Percentiles rank a stretch among this genome's conserved stretches.
These are phyloP conservation scores for Phaeosphaeriaceae sp. DNA, from an alignment of 2,329 filamentous ascomycete genomes.

Conservation along the genomic window DNA sequence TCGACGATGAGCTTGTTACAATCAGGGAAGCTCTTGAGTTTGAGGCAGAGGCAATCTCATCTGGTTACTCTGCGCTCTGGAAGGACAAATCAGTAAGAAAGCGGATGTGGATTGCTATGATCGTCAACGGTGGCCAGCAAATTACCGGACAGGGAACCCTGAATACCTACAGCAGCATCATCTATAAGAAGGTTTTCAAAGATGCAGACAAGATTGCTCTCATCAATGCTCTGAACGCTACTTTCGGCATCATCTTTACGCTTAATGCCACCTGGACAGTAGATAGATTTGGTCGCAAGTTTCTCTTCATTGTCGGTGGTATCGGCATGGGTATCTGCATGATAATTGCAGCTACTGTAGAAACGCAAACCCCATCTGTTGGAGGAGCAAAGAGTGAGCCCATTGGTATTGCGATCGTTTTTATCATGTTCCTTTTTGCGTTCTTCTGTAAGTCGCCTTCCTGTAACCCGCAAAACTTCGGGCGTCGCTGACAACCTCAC, in stretches of 20 bases:
- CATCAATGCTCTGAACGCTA: slow-evolving; percentile 77
- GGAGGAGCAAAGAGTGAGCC: slow-evolving; percentile 62
- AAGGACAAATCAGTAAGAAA: slow-evolving; percentile 72
- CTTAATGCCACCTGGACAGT: slow-evolving; percentile 76
- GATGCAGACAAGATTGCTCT: slow-evolving; percentile 64
- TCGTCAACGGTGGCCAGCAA: slow-evolving; percentile 74
- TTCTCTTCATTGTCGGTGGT: slow-evolving; percentile 71
- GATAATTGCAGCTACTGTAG: slow-evolving; percentile 67
- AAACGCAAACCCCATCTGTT: slow-evolving; percentile 63
- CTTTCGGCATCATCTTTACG: slow-evolving; percentile 74
- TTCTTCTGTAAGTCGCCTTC: slow-evolving; percentile 60
- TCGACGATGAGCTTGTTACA: slow-evolving; percentile 68
- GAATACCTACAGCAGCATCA: slow-evolving; percentile 75
- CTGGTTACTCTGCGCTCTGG: slow-evolving; percentile 70
- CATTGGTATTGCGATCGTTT: slow-evolving; percentile 72
- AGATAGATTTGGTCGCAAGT: slow-evolving; percentile 73
- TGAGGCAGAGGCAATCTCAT: slow-evolving; percentile 71
- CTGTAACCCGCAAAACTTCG: background rate
- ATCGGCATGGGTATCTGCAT: slow-evolving; percentile 74
- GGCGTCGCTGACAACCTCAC: slow-evolving; percentile 28
- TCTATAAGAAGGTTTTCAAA: slow-evolving; percentile 74
- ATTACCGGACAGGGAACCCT: slow-evolving; percentile 75
- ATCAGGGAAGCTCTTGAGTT: slow-evolving; percentile 74
- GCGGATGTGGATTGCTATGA: slow-evolving; percentile 68
- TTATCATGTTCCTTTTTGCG: slow-evolving; percentile 70